These are phyloP conservation scores for Lactarius hengduanensis DNA, from an alignment of 768 basidiomycete genomes.

Conservation along the genomic window DNA sequence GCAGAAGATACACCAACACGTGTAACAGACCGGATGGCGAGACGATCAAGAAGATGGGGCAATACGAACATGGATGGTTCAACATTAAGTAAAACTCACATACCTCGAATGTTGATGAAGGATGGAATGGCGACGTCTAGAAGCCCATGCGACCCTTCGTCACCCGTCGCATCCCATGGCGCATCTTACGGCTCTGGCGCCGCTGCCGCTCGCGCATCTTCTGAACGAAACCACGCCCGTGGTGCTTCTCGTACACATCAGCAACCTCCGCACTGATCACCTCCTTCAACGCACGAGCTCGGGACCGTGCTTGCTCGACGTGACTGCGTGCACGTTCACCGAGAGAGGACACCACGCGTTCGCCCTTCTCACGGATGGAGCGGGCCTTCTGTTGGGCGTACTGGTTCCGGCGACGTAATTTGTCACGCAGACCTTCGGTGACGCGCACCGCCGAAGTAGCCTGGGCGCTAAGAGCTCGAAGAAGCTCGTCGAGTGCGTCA, in stretches of 20 bases:
- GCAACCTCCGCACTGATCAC: slow-evolving; percentile 18
- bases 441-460: slow-evolving; percentile 20
- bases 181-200: slow-evolving; percentile 24
- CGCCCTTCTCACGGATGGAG: slow-evolving; percentile 34
- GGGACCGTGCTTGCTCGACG: slow-evolving; percentile 32
- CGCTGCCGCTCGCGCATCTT: slow-evolving; percentile 26
- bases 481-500: slow-evolving; percentile 58
- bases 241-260: slow-evolving; percentile 17
- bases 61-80: slow-evolving; percentile 1
- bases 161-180: slow-evolving; percentile 12
- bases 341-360: slow-evolving; percentile 32
- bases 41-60: slow-evolving; percentile 2
- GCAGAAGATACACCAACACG: slow-evolving; percentile 7
- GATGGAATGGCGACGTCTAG: slow-evolving; percentile 10
- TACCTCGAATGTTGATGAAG: slow-evolving; percentile 13
- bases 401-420: slow-evolving; percentile 33
- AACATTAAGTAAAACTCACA: slow-evolving; percentile 22
- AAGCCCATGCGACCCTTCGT: slow-evolving; percentile 18
- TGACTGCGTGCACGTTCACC: slow-evolving; percentile 31
- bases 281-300: slow-evolving; percentile 33
- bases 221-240: slow-evolving; percentile 9
- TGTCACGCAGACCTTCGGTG: slow-evolving; percentile 27
- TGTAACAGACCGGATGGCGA: slow-evolving; percentile 10
- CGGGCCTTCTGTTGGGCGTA: slow-evolving; percentile 34
- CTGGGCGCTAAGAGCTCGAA: slow-evolving; percentile 34